phyloP scores from a whole-genome alignment of 1,284 basidiomycete species.

The Mycena citricolor region DNA sequence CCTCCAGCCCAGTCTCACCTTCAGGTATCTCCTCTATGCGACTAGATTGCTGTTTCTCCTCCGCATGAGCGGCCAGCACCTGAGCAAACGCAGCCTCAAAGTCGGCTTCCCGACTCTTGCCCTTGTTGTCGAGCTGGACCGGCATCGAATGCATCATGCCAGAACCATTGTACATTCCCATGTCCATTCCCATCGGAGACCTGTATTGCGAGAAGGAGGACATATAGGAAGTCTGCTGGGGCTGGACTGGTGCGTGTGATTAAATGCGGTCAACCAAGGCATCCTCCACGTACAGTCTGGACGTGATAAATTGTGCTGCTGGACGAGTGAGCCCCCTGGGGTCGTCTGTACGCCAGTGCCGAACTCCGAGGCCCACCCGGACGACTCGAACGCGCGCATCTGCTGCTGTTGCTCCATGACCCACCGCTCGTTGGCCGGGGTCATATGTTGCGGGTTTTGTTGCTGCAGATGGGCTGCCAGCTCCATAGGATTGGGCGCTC shows the following conservation, averaged over 20 bases:
- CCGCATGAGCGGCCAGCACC: slow-evolving; percentile 47
- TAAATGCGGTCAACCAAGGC: background rate
- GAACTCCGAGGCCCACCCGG: slow-evolving; percentile 54
- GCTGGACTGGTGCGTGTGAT: slow-evolving; percentile 23
- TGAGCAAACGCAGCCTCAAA: slow-evolving; percentile 78
- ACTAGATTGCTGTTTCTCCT: slow-evolving; percentile 43
- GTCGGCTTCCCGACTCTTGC: slow-evolving; percentile 71
- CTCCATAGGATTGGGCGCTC: slow-evolving; percentile 38
- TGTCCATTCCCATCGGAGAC: slow-evolving; percentile 32
- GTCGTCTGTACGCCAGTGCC: slow-evolving; percentile 22
- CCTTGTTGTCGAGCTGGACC: slow-evolving; percentile 53
- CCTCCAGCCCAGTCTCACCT: slow-evolving; percentile 39
- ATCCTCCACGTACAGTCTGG: slow-evolving; percentile 35
- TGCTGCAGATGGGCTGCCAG: slow-evolving; percentile 40
- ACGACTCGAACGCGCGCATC: slow-evolving; percentile 32
- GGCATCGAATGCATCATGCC: slow-evolving; percentile 31
- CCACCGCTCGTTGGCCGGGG: slow-evolving; percentile 54
- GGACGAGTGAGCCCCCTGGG: slow-evolving; percentile 11
- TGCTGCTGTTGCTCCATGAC: slow-evolving; percentile 47
- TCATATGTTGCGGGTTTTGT: slow-evolving; percentile 26
- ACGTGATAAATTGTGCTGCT: slow-evolving; percentile 32
- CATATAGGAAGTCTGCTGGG: slow-evolving; percentile 37
- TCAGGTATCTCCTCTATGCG: slow-evolving; percentile 58
- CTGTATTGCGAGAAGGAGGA: slow-evolving; percentile 35
- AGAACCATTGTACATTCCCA: slow-evolving; percentile 33